phyloP scores from a whole-genome alignment of 2,329 filamentous ascomycete genomes.

The Alternaria consortialis region DNA sequence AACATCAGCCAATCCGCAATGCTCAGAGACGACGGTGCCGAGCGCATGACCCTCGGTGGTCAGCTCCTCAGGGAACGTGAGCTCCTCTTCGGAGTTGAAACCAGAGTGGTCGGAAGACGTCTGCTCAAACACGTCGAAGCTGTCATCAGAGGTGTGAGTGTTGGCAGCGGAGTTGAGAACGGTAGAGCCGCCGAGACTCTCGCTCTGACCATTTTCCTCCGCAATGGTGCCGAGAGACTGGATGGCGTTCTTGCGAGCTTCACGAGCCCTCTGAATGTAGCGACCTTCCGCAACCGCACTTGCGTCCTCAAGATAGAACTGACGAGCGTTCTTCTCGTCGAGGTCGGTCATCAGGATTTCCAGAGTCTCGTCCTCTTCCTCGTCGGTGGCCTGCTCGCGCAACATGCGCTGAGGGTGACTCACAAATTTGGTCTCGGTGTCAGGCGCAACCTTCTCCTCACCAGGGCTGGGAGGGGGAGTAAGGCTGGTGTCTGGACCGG shows the following conservation, averaged over 20 bases:
- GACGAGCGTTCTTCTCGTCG: conserved; percentile 71
- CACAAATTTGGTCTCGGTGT: conserved; percentile 68
- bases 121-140: conserved; percentile 84
- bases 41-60: conserved; percentile 94
- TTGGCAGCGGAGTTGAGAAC: conserved; percentile 53
- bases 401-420: conserved; percentile 66
- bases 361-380: conserved; percentile 76
- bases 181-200: conserved; percentile 48
- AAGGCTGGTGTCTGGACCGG: conserved; percentile 79
- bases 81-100: conserved; percentile 65
- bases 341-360: conserved; percentile 75
- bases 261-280: conserved; percentile 73
- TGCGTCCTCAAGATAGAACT: conserved; percentile 80
- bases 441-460: conserved; percentile 53
- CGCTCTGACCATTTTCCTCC: conserved; percentile 56
- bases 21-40: conserved; percentile 89
- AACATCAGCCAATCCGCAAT: conserved; percentile 86
- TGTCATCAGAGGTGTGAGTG: conserved; percentile 60
- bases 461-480: conserved; percentile 83
- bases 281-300: conserved; percentile 88
- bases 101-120: conserved; percentile 70
- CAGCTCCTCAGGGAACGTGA: conserved; percentile 73
- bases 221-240: conserved; percentile 68
- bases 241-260: conserved; percentile 68
- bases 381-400: conserved; percentile 53